Evolutionary conservation across 768 basidiomycete genomes (phyloP).

Genomic region (Pleurotus tuoliensis): DNA sequence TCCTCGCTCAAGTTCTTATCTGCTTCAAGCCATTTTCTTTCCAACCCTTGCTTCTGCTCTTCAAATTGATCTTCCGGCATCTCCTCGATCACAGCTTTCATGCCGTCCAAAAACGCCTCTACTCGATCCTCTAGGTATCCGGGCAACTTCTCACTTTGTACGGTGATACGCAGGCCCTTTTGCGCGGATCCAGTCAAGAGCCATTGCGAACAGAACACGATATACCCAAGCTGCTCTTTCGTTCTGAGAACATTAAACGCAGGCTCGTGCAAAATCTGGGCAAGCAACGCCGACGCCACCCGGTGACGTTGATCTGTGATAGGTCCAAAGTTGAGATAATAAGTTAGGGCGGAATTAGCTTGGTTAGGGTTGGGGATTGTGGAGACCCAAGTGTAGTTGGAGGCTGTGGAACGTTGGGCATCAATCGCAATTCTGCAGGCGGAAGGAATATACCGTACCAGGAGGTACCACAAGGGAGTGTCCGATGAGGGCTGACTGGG

Average conservation of each 20-base stretch:
- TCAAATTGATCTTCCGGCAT: constrained; percentile 74
- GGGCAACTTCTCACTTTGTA: constrained; percentile 85
- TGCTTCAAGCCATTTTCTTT: constrained; percentile 79
- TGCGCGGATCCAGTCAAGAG: constrained; percentile 60
- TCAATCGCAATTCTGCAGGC: not conserved
- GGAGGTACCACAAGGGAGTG: constrained; percentile 62
- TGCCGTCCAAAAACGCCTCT: constrained; percentile 78
- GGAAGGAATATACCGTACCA: constrained; percentile 36
- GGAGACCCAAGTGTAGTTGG: constrained; percentile 62
- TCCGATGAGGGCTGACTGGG: constrained; percentile 52
- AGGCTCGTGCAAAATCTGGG: constrained; percentile 86
- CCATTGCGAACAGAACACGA: constrained; percentile 66
- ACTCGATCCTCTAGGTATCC: constrained; percentile 83
- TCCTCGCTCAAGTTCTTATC: constrained; percentile 90
- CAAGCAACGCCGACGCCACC: constrained; percentile 65
- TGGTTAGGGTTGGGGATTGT: constrained; percentile 81
- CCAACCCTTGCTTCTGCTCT: constrained; percentile 73
- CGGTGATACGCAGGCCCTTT: constrained; percentile 73
- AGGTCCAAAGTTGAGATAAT: constrained; percentile 79
- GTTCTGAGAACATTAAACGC: constrained; percentile 89
- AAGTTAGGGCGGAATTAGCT: constrained; percentile 81
- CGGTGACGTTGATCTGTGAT: constrained; percentile 60
- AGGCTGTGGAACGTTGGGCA: constrained; percentile 38
- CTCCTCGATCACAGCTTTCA: constrained; percentile 61
- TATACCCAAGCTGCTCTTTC: constrained; percentile 93